Conservation (phyloP, 139 green algal species). For the Closterium sp. region DNA sequence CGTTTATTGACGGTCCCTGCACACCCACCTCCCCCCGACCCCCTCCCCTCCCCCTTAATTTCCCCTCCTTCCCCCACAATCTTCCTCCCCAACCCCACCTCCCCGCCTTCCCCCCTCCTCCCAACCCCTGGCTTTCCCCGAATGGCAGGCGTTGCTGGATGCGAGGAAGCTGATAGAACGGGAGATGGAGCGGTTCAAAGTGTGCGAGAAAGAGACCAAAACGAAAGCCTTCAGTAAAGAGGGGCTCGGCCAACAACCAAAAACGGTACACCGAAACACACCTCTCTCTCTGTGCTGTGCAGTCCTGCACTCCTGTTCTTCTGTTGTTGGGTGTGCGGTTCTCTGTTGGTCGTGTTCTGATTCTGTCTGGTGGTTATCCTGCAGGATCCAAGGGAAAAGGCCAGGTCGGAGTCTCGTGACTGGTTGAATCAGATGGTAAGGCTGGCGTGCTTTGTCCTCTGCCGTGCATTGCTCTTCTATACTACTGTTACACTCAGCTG, state of each 20-base stretch:
- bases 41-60: background rate
- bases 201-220: slow-evolving; percentile 93
- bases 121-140: background rate
- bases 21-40: background rate
- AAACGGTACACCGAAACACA: slow-evolving; percentile 23
- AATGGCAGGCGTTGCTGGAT: slow-evolving; percentile 62
- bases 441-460: background rate
- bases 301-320: background rate
- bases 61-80: background rate
- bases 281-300: background rate
- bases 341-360: background rate
- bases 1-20: background rate
- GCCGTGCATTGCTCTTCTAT: background rate
- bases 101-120: background rate
- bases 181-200: slow-evolving; percentile 98
- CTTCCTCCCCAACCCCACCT: background rate
- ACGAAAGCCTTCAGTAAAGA: slow-evolving; percentile 93
- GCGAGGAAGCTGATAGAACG: slow-evolving; percentile 88
- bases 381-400: slow-evolving; percentile 84
- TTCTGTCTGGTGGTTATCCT: background rate
- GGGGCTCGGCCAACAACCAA: slow-evolving; percentile 65
- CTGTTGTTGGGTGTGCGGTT: too few relatives aligned
- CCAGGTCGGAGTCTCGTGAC: slow-evolving; percentile 78
- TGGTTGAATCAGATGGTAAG: slow-evolving; percentile 73
- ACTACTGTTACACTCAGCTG: background rate